phyloP scores from a whole-genome alignment of 1,139 yeast species.

The Taiozyma sp. region DNA sequence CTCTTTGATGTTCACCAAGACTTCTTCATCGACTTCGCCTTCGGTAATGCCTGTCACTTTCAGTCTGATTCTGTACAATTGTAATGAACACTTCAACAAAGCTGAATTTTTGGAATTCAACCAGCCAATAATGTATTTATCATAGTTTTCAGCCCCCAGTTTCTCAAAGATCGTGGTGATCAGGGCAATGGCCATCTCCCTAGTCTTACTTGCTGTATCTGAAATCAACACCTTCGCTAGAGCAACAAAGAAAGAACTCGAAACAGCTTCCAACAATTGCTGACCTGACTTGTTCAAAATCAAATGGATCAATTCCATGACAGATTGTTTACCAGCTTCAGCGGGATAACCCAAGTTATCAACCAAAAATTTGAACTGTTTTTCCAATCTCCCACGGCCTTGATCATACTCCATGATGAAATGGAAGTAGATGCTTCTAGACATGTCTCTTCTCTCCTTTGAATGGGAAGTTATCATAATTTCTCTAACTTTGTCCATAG shows the following conservation, averaged over 20 bases:
- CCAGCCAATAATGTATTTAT: constrained; percentile 67
- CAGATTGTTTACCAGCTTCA: constrained; percentile 83
- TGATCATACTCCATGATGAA: constrained; percentile 95
- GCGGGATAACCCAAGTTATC: constrained; percentile 83
- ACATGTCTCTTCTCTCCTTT: constrained; percentile 76
- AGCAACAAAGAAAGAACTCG: constrained; percentile 78
- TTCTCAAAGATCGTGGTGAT: constrained; percentile 53
- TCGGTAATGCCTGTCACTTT: constrained; percentile 39
- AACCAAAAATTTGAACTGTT: constrained; percentile 79
- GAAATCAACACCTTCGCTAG: constrained; percentile 72
- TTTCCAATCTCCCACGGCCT: constrained; percentile 79
- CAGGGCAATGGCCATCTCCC: constrained; percentile 77
- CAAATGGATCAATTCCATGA: constrained; percentile 78
- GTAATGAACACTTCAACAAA: constrained; percentile 73
- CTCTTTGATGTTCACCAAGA: constrained; percentile 34
- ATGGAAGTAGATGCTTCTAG: constrained; percentile 79
- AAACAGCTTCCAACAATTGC: constrained; percentile 55
- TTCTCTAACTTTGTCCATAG: constrained; percentile 75
- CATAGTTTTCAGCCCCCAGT: constrained; percentile 45
- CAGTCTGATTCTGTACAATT: constrained; percentile 63
- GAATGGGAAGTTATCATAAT: constrained; percentile 92
- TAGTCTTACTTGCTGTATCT: constrained; percentile 77
- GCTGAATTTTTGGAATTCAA: constrained; percentile 46
- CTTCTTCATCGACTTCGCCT: constrained; percentile 34
- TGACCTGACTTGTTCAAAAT: constrained; percentile 64